Percentiles rank a stretch among this genome's conserved stretches.
Conservation (phyloP, 805 yeast genomes). For the Yamadazyma philogaea region DNA sequence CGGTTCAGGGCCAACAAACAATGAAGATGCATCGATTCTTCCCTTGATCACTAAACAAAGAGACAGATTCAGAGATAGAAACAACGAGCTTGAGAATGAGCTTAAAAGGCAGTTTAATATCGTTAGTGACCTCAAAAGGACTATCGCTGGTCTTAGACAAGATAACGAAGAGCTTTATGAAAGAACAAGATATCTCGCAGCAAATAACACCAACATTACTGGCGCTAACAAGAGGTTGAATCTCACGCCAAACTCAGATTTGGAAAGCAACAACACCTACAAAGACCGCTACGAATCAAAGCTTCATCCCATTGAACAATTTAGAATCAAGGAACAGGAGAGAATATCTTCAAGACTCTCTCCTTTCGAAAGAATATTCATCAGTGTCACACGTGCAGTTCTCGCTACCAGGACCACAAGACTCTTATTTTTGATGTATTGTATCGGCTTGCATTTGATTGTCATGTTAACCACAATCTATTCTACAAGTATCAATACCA, state of each 20-base stretch:
- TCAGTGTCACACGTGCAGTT: constrained; percentile 68
- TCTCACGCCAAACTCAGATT: constrained; percentile 38
- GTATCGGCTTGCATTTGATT: constrained; percentile 69
- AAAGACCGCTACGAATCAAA: constrained; percentile 68
- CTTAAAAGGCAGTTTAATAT: constrained; percentile 53
- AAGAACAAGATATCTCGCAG: constrained; percentile 63
- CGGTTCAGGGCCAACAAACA: constrained; percentile 12
- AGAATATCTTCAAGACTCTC: constrained; percentile 69
- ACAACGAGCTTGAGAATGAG: constrained; percentile 81
- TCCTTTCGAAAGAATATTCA: constrained; percentile 74
- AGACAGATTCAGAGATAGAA: constrained; percentile 84
- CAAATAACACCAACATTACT: constrained; percentile 32
- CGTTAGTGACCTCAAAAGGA: constrained; percentile 60
- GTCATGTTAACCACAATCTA: constrained; percentile 64
- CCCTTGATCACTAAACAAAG: constrained; percentile 93
- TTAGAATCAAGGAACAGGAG: constrained; percentile 73
- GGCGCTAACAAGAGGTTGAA: constrained; percentile 15
- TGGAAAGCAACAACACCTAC: constrained; percentile 57
- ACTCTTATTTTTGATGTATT: constrained; percentile 68
- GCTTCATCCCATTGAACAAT: constrained; percentile 78
- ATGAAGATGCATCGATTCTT: constrained; percentile 51
- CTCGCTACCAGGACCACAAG: constrained; percentile 71
- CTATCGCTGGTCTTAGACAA: constrained; percentile 57
- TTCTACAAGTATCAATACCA: constrained; percentile 46
- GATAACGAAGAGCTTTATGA: constrained; percentile 83